Percentiles rank a stretch among this genome's conserved stretches.
phyloP scores from a whole-genome alignment of 768 basidiomycete genomes.

The Trametes elegans region DNA sequence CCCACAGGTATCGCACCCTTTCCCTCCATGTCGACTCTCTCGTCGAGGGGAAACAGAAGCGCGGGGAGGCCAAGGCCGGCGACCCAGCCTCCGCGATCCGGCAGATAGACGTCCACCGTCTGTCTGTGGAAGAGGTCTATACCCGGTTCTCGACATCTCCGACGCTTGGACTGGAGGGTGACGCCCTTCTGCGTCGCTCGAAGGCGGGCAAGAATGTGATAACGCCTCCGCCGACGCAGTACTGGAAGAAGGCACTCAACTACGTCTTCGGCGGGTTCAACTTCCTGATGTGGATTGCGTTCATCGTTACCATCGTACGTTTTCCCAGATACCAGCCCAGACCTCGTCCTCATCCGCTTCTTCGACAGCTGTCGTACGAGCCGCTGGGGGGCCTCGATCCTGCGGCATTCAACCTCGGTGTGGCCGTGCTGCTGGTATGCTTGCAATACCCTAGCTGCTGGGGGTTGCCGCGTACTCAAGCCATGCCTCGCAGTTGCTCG shows the following conservation, averaged over 20 bases:
- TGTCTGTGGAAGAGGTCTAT: constrained; percentile 41
- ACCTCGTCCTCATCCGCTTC: constrained; percentile 9
- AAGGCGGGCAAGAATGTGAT: constrained; percentile 42
- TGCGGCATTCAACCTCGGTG: constrained; percentile 52
- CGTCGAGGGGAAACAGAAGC: constrained; percentile 14
- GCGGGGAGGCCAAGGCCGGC: background rate
- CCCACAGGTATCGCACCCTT: constrained; percentile 41
- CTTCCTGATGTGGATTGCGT: constrained; percentile 53
- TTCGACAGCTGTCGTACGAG: constrained; percentile 43
- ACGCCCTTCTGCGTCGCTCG: constrained; percentile 32
- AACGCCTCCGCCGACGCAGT: constrained; percentile 45
- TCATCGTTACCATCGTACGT: constrained; percentile 45
- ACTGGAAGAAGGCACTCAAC: constrained; percentile 47
- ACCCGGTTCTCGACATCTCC: constrained; percentile 43
- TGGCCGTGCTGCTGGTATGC: constrained; percentile 52
- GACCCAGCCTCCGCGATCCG: constrained; percentile 41
- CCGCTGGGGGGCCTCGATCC: constrained; percentile 59
- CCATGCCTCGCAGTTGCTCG: constrained; percentile 33
- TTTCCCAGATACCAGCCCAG: background rate
- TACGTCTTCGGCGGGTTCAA: constrained; percentile 62
- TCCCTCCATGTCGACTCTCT: constrained; percentile 42
- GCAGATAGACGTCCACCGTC: constrained; percentile 48
- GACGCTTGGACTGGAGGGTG: constrained; percentile 45
- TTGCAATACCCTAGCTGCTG: constrained; percentile 37
- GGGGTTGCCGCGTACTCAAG: constrained; percentile 31